Evolutionary conservation across 1,284 basidiomycete genomes (phyloP), one percentile per base, ranked within the genome.

Genomic region (Takashimella koratensis): DNA sequence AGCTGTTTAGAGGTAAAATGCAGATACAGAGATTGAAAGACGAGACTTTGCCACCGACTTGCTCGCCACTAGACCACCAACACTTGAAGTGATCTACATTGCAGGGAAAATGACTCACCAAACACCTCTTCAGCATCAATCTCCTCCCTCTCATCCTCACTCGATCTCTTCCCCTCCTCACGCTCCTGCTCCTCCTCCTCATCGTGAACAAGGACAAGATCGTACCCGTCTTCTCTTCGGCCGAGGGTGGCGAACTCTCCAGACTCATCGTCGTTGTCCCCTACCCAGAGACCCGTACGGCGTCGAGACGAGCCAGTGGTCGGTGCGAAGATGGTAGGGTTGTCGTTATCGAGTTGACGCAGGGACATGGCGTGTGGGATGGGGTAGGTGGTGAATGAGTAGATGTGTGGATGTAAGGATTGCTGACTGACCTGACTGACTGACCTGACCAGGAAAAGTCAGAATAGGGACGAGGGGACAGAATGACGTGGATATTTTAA

Each of bases 61-160:
- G n/a, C n/a, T n/a, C n/a, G n/a, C n/a, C n/a, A n/a, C n/a, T n/a
- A n/a, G n/a, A n/a, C n/a, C n/a, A n/a, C n/a, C n/a, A n/a, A n/a
- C n/a, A n/a, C n/a, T n/a, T n/a, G n/a, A n/a, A n/a, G n/a, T n/a
- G n/a, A n/a, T n/a, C n/a, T n/a, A n/a, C n/a, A n/a, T n/a, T n/a
- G n/a, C n/a, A n/a, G n/a, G n/a, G n/a, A n/a, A n/a, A n/a, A n/a
- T 2, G 10, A 71, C 79, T 30, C 49, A 82, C 81, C 81, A 60
- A 80, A 83, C 4, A 83, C 77, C 64, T 83, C 81, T 47, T 81
- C 77, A 43, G 78, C 75, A 65, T 82, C 81, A 53, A 83, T 82
- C 36, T 82, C 81, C 57, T 87, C 86, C 2, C 77, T 50, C 23
- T 63, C 62, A 21, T 66, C 64, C 10, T 59, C 57, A 12, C 48